phyloP scores from a whole-genome alignment of 305 asterid species.

The Nicotiana rustica region DNA sequence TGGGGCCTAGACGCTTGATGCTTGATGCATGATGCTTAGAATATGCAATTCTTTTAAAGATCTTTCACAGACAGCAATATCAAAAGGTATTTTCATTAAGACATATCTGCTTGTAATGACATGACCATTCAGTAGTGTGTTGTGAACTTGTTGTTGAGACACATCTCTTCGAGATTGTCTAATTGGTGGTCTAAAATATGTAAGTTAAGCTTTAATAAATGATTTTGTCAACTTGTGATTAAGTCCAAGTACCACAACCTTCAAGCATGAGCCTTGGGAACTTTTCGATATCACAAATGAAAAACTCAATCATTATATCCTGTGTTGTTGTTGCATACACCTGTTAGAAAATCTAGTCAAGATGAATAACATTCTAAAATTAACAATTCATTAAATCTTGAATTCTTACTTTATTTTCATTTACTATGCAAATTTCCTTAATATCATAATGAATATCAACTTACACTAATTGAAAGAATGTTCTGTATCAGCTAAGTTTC shows the following conservation, averaged over 20 bases:
- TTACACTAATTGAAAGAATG: neutral
- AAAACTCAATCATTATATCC: neutral
- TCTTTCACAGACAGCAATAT: neutral
- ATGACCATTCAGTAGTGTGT: neutral
- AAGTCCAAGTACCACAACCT: neutral
- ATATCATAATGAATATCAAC: neutral
- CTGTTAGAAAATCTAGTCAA: neutral
- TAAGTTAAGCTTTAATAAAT: neutral
- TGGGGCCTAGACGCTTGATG: neutral
- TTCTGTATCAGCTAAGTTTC: neutral
- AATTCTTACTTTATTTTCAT: neutral
- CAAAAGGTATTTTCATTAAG: neutral
- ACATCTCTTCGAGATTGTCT: neutral
- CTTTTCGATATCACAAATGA: neutral
- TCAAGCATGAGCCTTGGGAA: neutral
- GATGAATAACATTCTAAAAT: neutral
- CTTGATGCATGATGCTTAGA: neutral
- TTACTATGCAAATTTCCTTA: neutral
- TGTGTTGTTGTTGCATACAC: neutral
- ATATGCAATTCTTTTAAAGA: neutral
- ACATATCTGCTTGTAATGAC: neutral
- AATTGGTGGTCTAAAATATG: neutral
- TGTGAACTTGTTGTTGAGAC: neutral
- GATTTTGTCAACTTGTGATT: constrained; percentile 5
- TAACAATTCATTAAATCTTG: neutral